Evolutionary conservation across 2,329 filamentous ascomycete genomes (phyloP).

Genomic region (Aureobasidium sp.): DNA sequence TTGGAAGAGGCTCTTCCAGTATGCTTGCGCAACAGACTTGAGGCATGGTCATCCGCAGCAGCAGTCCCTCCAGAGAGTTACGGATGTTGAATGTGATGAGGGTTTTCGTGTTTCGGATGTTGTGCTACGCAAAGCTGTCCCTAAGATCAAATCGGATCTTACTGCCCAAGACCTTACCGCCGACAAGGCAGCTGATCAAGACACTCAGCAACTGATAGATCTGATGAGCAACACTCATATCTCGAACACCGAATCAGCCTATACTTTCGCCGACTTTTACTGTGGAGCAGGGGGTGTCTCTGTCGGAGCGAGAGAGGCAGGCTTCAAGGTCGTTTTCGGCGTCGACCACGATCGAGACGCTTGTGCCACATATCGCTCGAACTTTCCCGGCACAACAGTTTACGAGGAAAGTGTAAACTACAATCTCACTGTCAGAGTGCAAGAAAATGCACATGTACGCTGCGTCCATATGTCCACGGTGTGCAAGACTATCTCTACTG

Average conservation of each 20-base stretch:
- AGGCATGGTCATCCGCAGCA: not conserved
- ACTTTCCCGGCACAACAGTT: constrained; percentile 43
- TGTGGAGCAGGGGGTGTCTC: constrained; percentile 68
- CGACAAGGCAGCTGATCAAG: not conserved
- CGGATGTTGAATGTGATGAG: constrained; percentile 9
- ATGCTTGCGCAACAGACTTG: constrained; percentile 17
- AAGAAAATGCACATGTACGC: not conserved
- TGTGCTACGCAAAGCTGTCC: not conserved
- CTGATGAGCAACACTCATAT: not conserved
- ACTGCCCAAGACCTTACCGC: not conserved
- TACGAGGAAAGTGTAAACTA: constrained; percentile 14
- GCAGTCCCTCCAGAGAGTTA: constrained; percentile 2
- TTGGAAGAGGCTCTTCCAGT: constrained; percentile 40
- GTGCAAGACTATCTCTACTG: constrained; percentile 68
- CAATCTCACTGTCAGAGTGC: not conserved
- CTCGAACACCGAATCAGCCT: constrained; percentile 27
- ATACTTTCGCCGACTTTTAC: constrained; percentile 66
- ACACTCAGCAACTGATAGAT: not conserved
- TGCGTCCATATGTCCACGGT: constrained; percentile 65
- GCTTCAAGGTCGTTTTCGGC: constrained; percentile 53
- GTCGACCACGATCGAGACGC: constrained; percentile 58
- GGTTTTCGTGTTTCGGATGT: not conserved
- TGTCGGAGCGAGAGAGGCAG: constrained; percentile 53
- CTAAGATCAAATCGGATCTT: not conserved
- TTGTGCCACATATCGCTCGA: constrained; percentile 50